Evolutionary conservation across 2,329 filamentous ascomycete genomes (phyloP).

Genomic region (Proliferodiscus dingleyae): DNA sequence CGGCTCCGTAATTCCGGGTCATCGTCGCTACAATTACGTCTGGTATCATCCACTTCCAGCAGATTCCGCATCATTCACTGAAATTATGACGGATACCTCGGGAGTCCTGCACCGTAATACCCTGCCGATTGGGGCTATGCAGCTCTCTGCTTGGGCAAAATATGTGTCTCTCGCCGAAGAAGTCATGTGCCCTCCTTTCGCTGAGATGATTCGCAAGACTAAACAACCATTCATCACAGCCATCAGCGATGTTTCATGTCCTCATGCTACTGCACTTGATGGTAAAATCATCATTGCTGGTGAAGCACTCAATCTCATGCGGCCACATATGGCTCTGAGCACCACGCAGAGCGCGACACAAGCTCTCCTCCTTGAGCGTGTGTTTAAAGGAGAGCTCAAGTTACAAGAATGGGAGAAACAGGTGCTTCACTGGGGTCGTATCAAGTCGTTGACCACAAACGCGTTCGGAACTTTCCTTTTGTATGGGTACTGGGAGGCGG

Average conservation of each 20-base stretch:
- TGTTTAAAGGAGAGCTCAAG: neutral
- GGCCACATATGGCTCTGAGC: constrained; percentile 7
- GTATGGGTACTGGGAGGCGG: neutral
- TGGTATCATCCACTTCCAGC: constrained; percentile 36
- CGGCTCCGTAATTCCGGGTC: constrained; percentile 34
- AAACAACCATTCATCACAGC: constrained; percentile 38
- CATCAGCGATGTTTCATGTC: constrained; percentile 37
- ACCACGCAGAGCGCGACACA: constrained; percentile 4
- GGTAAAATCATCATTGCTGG: constrained; percentile 39
- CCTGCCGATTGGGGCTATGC: constrained; percentile 14
- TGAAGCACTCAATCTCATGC: constrained; percentile 4
- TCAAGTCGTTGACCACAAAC: neutral
- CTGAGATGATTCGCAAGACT: constrained; percentile 36
- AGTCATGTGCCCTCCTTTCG: neutral
- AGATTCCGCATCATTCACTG: constrained; percentile 4
- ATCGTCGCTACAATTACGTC: constrained; percentile 39
- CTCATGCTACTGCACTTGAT: constrained; percentile 32
- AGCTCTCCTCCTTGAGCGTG: neutral
- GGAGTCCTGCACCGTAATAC: constrained; percentile 18
- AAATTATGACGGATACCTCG: constrained; percentile 27
- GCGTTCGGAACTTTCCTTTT: neutral
- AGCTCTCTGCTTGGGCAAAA: neutral
- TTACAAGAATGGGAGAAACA: neutral
- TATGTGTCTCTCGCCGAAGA: neutral
- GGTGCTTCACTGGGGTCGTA: neutral